Conservation (phyloP, 352 stramenopile genomes). For the Phytophthora uliginosa region DNA sequence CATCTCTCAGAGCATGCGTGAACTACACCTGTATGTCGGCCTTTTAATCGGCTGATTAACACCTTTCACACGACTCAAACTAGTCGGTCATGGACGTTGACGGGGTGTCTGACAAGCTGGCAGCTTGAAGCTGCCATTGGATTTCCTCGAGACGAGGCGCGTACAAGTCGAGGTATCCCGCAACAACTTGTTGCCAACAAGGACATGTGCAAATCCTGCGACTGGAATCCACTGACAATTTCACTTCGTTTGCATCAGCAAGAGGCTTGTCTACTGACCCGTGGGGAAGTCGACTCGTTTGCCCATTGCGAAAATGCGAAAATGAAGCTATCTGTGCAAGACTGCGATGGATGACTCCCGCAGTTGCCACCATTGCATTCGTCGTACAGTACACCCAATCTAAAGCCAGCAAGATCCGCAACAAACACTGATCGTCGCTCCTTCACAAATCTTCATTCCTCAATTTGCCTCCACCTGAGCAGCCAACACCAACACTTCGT, state of each 20-base stretch:
- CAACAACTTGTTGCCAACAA: too few species aligned
- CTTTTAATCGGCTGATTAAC: too few species aligned
- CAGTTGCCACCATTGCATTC: conserved; percentile 5
- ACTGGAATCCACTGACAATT: neutral
- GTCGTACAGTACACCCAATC: neutral
- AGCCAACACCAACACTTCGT: conserved; percentile 5
- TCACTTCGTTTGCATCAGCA: conserved; percentile 23
- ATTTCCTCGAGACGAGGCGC: too few species aligned
- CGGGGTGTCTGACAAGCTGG: too few species aligned
- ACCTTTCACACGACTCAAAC: too few species aligned
- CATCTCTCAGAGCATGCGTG: too few species aligned
- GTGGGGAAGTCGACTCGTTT: neutral
- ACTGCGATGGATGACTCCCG: neutral
- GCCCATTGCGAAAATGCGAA: too few species aligned
- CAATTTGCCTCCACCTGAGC: conserved; percentile 15
- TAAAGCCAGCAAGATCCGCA: neutral
- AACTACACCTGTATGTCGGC: too few species aligned
- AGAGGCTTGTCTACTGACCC: conserved; percentile 11
- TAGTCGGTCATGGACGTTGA: too few species aligned
- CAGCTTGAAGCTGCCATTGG: too few species aligned
- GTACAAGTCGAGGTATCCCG: too few species aligned
- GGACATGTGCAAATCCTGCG: conserved; percentile 7
- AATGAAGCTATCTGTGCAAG: conserved; percentile 5
- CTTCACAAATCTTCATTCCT: conserved; percentile 13
- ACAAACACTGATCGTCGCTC: neutral